Conservation (phyloP, 2,329 filamentous ascomycete genomes). For the Epichloe elymi region DNA sequence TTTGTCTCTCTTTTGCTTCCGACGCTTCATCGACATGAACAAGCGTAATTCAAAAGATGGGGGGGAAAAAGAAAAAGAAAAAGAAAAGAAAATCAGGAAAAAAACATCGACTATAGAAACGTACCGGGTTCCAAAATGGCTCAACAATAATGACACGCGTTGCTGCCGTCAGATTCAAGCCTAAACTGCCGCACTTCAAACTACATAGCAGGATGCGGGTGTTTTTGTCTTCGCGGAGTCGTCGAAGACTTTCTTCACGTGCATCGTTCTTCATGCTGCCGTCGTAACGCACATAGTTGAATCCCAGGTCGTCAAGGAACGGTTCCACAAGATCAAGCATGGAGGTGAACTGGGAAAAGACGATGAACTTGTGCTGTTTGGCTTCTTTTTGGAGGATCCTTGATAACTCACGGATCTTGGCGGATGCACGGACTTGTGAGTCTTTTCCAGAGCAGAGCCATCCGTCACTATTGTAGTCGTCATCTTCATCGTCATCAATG, state of each 20-base stretch:
- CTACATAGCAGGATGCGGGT: conserved; percentile 83
- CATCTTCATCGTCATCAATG: conserved; percentile 15
- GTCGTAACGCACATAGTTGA: conserved; percentile 82
- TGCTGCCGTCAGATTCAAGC: conserved; percentile 87
- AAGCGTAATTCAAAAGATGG: not conserved
- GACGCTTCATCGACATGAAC: too few species aligned
- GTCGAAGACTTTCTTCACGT: conserved; percentile 72
- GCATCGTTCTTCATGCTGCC: conserved; percentile 89
- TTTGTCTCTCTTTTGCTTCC: not conserved
- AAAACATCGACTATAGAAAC: conserved; percentile 15
- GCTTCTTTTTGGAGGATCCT: conserved; percentile 69
- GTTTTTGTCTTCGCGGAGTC: conserved; percentile 58
- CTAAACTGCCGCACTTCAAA: conserved; percentile 83
- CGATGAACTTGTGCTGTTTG: conserved; percentile 83
- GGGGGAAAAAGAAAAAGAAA: not conserved
- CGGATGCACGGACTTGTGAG: conserved; percentile 51
- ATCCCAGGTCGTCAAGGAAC: conserved; percentile 61
- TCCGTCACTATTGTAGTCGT: conserved; percentile 16
- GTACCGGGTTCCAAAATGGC: conserved; percentile 93
- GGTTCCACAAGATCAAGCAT: conserved; percentile 96
- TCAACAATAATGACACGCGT: conserved; percentile 90
- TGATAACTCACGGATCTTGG: conserved; percentile 82
- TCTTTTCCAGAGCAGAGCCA: conserved; percentile 13
- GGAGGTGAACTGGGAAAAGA: conserved; percentile 95
- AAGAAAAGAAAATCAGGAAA: not conserved